Conservation (phyloP, 257 asterid genomes). For the Catharanthus roseus region DNA sequence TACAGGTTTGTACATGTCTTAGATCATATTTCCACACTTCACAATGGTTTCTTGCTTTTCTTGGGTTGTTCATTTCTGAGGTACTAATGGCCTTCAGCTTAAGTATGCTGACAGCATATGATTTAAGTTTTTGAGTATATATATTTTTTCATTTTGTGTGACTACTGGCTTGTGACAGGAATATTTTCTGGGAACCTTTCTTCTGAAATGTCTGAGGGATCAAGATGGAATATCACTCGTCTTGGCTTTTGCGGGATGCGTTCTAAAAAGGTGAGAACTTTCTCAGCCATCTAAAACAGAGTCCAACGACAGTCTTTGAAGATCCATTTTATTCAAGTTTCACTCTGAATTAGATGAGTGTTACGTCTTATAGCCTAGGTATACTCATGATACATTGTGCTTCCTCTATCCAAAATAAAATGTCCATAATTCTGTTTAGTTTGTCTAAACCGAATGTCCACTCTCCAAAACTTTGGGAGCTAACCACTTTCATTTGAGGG, state of each 20-base stretch:
- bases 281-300: no score
- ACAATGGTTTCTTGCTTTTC: not conserved
- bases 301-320: no score
- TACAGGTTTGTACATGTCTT: conserved; percentile 42
- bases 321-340: no score
- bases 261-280: conserved; percentile 61
- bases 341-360: not conserved
- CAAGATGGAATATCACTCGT: conserved; percentile 82
- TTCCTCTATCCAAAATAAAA: no score
- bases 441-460: no score
- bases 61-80: not conserved
- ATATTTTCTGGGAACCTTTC: conserved; percentile 91
- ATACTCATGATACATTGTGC: not conserved
- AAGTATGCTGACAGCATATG: not conserved
- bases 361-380: not conserved
- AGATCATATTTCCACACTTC: not conserved
- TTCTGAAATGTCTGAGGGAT: conserved; percentile 58
- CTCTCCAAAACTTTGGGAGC: no score
- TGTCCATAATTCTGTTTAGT: no score
- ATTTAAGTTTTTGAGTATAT: conserved; percentile 2
- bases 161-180: conserved; percentile 57
- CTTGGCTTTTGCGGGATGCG: conserved; percentile 99
- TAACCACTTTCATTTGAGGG: no score
- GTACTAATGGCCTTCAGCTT: not conserved
- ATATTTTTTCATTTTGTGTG: conserved; percentile 1